phyloP scores from a whole-genome alignment of 108 stramenopile species.

The Chaetoceros tenuissimus region DNA sequence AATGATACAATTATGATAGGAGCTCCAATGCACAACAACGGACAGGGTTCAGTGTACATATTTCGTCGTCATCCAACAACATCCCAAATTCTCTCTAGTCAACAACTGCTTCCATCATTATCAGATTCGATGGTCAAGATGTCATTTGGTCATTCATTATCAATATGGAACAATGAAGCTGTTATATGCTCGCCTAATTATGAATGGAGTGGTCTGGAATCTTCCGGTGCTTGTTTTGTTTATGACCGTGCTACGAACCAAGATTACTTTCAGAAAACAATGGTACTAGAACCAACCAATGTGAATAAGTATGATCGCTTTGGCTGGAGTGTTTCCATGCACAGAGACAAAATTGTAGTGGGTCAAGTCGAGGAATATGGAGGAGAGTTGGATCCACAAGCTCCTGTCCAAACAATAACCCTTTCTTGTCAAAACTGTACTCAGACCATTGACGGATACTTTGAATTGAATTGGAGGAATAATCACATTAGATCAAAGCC shows the following conservation, averaged over 20 bases:
- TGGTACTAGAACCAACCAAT: conserved; percentile 39
- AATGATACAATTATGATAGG: conserved; percentile 20
- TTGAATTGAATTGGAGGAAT: conserved; percentile 15
- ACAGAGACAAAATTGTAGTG: conserved; percentile 26
- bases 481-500: conserved; percentile 16
- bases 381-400: conserved; percentile 18
- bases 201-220: neutral
- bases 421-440: conserved; percentile 16
- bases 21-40: conserved; percentile 15
- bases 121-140: neutral
- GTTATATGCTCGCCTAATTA: conserved; percentile 31
- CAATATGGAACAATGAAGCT: conserved; percentile 18
- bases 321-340: conserved; percentile 37
- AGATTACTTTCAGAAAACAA: conserved; percentile 19
- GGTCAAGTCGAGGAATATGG: conserved; percentile 35
- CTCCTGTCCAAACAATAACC: conserved; percentile 36
- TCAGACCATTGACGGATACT: conserved; percentile 3
- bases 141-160: conserved; percentile 26
- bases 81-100: neutral
- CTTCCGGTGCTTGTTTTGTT: conserved; percentile 43
- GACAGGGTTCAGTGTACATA: conserved; percentile 22
- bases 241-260: conserved; percentile 19
- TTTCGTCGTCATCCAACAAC: too few relatives aligned
- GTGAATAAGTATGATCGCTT: conserved; percentile 39
- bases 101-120: neutral